These are phyloP conservation scores for Canavalia gladiata DNA, from an alignment of 306 rosid genomes.

Conservation along the genomic window DNA sequence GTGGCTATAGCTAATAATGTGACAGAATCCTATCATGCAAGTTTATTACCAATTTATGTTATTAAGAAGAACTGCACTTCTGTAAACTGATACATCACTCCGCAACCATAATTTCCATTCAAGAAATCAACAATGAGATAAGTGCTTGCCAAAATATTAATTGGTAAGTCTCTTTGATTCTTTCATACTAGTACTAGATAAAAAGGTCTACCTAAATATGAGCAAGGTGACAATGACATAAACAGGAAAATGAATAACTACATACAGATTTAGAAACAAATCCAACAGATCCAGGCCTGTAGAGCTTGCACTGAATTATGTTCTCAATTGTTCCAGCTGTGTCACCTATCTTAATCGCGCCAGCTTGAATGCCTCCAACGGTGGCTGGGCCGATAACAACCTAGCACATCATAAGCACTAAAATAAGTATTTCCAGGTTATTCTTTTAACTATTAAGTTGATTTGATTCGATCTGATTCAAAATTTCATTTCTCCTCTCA, in stretches of 20 bases:
- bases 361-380: slow-evolving; percentile 97
- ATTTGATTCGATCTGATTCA: slow-evolving; percentile 1
- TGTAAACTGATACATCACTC: slow-evolving; percentile 8
- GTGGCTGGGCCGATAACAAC: slow-evolving; percentile 96
- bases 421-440: slow-evolving; percentile 39
- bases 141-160: slow-evolving; percentile 20
- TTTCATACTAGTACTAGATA: slow-evolving; percentile 1
- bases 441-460: slow-evolving; percentile 25
- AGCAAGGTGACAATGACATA: slow-evolving; percentile 30
- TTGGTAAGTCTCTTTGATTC: background rate
- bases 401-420: slow-evolving; percentile 54
- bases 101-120: slow-evolving; percentile 16
- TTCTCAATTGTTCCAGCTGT: slow-evolving; percentile 97
- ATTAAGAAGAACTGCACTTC: slow-evolving; percentile 10
- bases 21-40: slow-evolving; percentile 12
- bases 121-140: slow-evolving; percentile 25
- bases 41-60: slow-evolving; percentile 21
- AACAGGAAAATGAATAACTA: slow-evolving; percentile 41
- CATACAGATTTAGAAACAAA: slow-evolving; percentile 96
- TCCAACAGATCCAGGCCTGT: slow-evolving; percentile 98
- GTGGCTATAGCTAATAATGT: background rate
- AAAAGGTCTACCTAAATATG: background rate
- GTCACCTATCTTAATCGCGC: slow-evolving; percentile 95
- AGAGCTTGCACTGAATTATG: slow-evolving; percentile 86
- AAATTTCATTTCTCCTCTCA: slow-evolving; percentile 46